Evolutionary conservation across 1,284 basidiomycete genomes (phyloP).

Genomic region (Singerocomus inundabilis): DNA sequence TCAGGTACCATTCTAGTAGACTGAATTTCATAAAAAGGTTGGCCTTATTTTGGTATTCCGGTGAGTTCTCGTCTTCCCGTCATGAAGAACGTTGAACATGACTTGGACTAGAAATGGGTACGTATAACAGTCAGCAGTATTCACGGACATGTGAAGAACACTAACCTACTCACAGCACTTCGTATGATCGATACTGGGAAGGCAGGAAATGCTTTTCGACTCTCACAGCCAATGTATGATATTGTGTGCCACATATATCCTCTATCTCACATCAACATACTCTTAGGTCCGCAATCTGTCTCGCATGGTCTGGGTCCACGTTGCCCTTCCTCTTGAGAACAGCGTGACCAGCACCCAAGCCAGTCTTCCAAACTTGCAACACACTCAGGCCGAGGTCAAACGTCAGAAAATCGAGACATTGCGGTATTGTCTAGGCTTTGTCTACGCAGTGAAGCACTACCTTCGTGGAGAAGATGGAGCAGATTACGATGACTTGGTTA

Average conservation of each 20-base stretch:
- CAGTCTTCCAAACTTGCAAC: conserved; percentile 44
- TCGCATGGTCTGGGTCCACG: conserved; percentile 77
- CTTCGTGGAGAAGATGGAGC: conserved; percentile 74
- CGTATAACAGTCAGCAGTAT: conserved; percentile 2
- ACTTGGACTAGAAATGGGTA: conserved; percentile 28
- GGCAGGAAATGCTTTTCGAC: conserved; percentile 80
- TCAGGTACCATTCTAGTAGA: neutral
- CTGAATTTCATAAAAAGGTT: conserved; percentile 42
- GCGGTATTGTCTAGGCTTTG: conserved; percentile 67
- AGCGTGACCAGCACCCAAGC: conserved; percentile 43
- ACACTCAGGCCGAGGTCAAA: conserved; percentile 59
- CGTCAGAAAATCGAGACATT: conserved; percentile 71
- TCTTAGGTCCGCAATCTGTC: conserved; percentile 58
- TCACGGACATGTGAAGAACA: conserved; percentile 2
- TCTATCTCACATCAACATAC: neutral
- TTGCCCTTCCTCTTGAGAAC: conserved; percentile 61
- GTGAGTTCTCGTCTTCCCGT: conserved; percentile 37
- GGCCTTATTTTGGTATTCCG: conserved; percentile 78
- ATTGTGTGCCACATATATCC: conserved; percentile 25
- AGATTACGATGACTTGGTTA: conserved; percentile 62
- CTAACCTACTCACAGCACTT: conserved; percentile 49
- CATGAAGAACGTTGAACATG: neutral
- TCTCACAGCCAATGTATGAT: conserved; percentile 56
- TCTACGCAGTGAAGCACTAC: conserved; percentile 74
- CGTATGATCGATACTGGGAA: conserved; percentile 81